Evolutionary conservation across 1,139 yeast species (phyloP).

Genomic region (Suhomyces bribrorum): DNA sequence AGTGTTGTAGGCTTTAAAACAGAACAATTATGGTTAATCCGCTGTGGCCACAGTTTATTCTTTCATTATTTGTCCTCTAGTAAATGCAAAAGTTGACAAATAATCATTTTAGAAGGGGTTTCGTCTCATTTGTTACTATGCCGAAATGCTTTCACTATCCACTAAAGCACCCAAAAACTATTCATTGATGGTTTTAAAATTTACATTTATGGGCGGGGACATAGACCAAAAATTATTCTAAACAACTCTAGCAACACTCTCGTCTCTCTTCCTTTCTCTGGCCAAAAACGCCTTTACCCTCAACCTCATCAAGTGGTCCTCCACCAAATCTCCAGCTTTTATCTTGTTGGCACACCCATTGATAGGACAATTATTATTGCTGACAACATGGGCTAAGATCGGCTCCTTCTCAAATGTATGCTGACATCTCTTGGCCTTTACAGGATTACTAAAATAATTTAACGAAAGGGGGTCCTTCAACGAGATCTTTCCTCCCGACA

Average conservation of each 20-base stretch:
- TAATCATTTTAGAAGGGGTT: too few species aligned
- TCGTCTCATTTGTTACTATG: too few species aligned
- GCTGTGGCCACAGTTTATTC: too few species aligned
- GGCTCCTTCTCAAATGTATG: conserved; percentile 61
- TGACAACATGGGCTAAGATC: conserved; percentile 33
- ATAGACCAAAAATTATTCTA: not conserved
- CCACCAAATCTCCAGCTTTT: conserved; percentile 30
- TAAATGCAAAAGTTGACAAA: too few species aligned
- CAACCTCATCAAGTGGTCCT: conserved; percentile 51
- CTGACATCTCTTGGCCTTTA: conserved; percentile 52
- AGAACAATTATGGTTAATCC: too few species aligned
- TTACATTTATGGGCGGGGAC: not conserved
- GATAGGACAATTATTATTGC: conserved; percentile 43
- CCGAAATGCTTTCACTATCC: too few species aligned
- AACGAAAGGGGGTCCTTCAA: conserved; percentile 66
- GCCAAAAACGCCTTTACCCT: conserved; percentile 43
- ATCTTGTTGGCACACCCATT: conserved; percentile 45
- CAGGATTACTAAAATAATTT: conserved; percentile 52
- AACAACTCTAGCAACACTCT: conserved; percentile 16
- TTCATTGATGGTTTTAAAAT: too few species aligned
- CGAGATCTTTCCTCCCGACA: conserved; percentile 68
- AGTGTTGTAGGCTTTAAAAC: too few species aligned
- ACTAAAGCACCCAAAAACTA: too few species aligned
- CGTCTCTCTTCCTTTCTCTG: conserved; percentile 11
- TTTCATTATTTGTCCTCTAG: too few species aligned